Base-by-base conservation (phyloP, 2,329 filamentous ascomycete species). In the Coniochaeta pulveracea region DNA sequence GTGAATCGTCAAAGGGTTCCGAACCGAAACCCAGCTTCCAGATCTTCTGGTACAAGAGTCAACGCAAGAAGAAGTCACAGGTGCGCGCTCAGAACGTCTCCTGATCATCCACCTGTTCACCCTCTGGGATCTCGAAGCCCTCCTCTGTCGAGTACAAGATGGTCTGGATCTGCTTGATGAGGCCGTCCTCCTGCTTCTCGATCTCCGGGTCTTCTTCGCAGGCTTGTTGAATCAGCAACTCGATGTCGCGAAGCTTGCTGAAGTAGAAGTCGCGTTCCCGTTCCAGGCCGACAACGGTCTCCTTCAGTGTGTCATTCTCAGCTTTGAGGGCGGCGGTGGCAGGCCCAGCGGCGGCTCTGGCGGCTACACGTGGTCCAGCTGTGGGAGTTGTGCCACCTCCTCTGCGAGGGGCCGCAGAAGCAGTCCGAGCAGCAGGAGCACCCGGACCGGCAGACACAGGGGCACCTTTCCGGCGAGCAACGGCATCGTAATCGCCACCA, bases 261-360 rank as follows among this genome's bases (percentile, higher is more conserved):
- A 98, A 98, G 69, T 98, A 98, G 57, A 98, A 98, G 57, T 98
- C 91, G 32, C 91, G 75, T 66, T 98, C 91, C 48, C 91, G 80
- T 69, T 98, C 91, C 26, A 98, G 69, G 2, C 91, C 91, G 10
- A 76, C 70, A n/a, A 98, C 89, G 0, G 85, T 94, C 64, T 96
- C 89, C 69, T 94, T 94, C 46, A 96, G 70, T 18, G 82, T 83
- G 26, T 72, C 71, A 54, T 93, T 91, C 69, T 96, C 91, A 52
- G 82, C 72, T 54, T 84, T 75, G 46, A 98, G 63, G 4, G 79
- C 85, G 9, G 82, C 75, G 18, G 68, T 74, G 19, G 71, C 79
- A 6, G 76, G 72, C 27, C 72, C 70, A 34, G 76, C 71, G 33
- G 57, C 62, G 2, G 56, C 50, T 49, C 59, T 62, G 42, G 60